Conservation (phyloP, 2,329 filamentous ascomycete genomes). For the Spiromastix sp. region DNA sequence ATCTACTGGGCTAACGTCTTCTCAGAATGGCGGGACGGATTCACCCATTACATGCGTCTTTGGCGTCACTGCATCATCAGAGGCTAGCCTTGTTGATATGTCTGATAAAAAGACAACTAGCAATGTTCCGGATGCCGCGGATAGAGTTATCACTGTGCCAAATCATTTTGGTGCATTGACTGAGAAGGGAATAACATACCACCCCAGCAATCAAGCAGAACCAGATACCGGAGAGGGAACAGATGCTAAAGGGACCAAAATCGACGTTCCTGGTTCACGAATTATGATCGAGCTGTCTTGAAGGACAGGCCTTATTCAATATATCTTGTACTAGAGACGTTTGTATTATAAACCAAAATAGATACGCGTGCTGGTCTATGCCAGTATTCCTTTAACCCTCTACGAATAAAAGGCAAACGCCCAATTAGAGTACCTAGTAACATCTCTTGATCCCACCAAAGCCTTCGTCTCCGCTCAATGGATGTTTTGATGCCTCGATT, state of each 20-base stretch:
- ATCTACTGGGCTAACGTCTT: not conserved
- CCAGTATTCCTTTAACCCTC: no score
- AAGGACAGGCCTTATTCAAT: no score
- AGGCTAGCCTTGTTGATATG: slow-evolving; percentile 7
- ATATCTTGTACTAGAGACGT: no score
- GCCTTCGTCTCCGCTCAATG: no score
- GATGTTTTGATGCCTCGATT: no score
- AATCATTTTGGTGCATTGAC: slow-evolving; percentile 30
- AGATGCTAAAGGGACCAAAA: slow-evolving; percentile 10
- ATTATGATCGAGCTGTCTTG: slow-evolving; percentile 8
- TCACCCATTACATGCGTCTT: slow-evolving; percentile 19
- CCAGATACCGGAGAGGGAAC: slow-evolving; percentile 7
- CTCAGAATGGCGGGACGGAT: not conserved
- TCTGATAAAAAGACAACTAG: not conserved
- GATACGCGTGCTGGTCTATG: no score
- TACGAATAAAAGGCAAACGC: no score
- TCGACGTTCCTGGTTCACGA: slow-evolving; percentile 12
- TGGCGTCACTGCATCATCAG: slow-evolving; percentile 22
- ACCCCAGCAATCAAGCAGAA: no score
- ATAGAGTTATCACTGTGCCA: slow-evolving; percentile 16
- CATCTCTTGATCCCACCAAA: no score
- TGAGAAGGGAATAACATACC: slow-evolving; percentile 27
- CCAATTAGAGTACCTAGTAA: no score
- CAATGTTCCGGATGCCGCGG: not conserved
- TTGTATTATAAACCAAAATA: no score